phyloP scores from a whole-genome alignment of 1,284 basidiomycete genomes.

The Leccinum insolens region DNA sequence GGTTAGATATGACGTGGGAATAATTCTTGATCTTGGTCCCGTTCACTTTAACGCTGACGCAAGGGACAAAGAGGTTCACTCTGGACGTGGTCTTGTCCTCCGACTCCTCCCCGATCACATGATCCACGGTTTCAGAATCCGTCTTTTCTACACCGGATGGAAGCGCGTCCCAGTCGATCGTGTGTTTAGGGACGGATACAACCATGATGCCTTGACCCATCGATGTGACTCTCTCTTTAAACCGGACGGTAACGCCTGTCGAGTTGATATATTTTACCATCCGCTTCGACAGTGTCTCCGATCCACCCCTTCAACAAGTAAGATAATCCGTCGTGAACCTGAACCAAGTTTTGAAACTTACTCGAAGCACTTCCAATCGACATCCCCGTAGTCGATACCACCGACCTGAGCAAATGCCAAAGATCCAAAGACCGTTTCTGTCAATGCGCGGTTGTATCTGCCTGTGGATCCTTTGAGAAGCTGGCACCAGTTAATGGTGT shows the following conservation, averaged over 20 bases:
- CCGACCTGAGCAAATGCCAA: slow-evolving; percentile 18
- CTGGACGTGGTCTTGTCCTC: not conserved
- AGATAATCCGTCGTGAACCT: not conserved
- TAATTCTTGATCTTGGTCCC: slow-evolving; percentile 4
- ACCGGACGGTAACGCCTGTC: slow-evolving; percentile 1
- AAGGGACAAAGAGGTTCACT: not conserved
- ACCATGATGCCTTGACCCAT: slow-evolving; percentile 9
- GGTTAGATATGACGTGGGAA: slow-evolving; percentile 22
- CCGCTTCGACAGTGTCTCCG: slow-evolving; percentile 20
- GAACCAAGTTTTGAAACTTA: slow-evolving; percentile 4
- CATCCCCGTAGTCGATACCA: slow-evolving; percentile 7
- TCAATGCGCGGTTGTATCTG: slow-evolving; percentile 20
- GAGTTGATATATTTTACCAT: slow-evolving; percentile 19
- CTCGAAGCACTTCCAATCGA: slow-evolving; percentile 28
- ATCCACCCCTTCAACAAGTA: slow-evolving; percentile 20
- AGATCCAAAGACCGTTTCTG: slow-evolving; percentile 20
- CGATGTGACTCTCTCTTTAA: slow-evolving; percentile 12
- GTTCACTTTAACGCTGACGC: slow-evolving; percentile 9
- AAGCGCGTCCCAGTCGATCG: not conserved
- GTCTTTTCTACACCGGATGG: slow-evolving; percentile 1
- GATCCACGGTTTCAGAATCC: not conserved
- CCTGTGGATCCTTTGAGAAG: slow-evolving; percentile 15
- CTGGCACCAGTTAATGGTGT: slow-evolving; percentile 27
- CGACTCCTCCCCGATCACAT: not conserved
- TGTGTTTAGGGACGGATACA: not conserved